Conservation (phyloP, 805 yeast species). For the Saccharomyces mikatae region DNA sequence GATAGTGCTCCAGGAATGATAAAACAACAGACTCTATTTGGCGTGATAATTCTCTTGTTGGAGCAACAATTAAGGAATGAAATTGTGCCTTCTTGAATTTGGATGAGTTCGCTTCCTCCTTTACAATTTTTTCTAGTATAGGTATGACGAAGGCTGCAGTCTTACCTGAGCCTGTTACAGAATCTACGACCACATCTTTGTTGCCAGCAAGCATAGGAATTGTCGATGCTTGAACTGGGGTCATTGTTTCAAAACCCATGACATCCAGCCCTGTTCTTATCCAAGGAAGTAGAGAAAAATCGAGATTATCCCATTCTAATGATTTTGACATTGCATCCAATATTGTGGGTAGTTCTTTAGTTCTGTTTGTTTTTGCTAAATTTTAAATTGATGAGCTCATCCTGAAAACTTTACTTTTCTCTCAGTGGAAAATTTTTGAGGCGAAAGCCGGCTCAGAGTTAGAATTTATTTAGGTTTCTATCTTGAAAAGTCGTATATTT, state of each 20-base stretch:
- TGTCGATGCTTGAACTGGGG: conserved; percentile 94
- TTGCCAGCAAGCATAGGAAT: conserved; percentile 76
- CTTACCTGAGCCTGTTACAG: conserved; percentile 98
- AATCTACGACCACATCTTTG: conserved; percentile 94
- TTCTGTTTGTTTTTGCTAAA: neutral
- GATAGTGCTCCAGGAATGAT: conserved; percentile 48
- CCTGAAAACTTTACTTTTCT: neutral
- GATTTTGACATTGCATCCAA: conserved; percentile 32
- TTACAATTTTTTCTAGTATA: conserved; percentile 54
- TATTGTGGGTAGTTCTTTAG: neutral
- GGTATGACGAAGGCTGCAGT: conserved; percentile 88
- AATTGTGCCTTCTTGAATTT: conserved; percentile 53
- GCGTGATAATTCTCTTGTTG: conserved; percentile 58
- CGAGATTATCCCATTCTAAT: conserved; percentile 52
- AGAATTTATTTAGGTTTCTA: neutral
- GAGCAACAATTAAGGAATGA: conserved; percentile 61
- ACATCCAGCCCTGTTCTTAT: conserved; percentile 57
- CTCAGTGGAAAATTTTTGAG: neutral
- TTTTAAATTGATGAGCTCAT: neutral
- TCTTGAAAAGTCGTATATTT: neutral
- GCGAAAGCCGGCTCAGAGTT: neutral
- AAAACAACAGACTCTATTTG: conserved; percentile 66
- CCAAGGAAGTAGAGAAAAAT: conserved; percentile 59
- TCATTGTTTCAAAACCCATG: conserved; percentile 73
- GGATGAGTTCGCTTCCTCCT: conserved; percentile 27